Evolutionary conservation across 2,329 filamentous ascomycete species (phyloP).

Genomic region (Fonsecaea monophora): DNA sequence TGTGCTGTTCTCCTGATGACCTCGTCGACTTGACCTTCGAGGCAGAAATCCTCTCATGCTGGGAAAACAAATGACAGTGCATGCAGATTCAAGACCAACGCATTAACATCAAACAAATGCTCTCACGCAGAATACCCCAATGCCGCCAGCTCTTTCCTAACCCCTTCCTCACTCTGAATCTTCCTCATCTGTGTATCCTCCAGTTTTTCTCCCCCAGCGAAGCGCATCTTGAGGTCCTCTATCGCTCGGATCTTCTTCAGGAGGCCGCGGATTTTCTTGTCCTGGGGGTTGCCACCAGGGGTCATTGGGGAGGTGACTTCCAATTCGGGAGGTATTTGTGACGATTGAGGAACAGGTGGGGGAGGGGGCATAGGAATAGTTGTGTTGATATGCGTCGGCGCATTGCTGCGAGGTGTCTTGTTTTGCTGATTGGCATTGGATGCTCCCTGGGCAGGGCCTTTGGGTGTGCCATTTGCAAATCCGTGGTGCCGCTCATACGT

Average conservation of each 20-base stretch:
- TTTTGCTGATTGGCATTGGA: conserved; percentile 25
- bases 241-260: conserved; percentile 98
- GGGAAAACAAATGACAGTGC: background rate
- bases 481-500: conserved; percentile 25
- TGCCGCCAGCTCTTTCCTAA: conserved; percentile 79
- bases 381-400: conserved; percentile 44
- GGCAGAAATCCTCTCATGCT: conserved; percentile 1
- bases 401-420: conserved; percentile 19
- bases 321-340: conserved; percentile 40
- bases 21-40: background rate
- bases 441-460: conserved; percentile 28
- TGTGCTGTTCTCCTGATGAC: background rate
- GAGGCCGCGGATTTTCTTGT: conserved; percentile 92
- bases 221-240: conserved; percentile 96
- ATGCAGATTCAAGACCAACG: background rate
- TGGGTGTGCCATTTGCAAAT: conserved; percentile 31
- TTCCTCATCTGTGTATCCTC: conserved; percentile 99
- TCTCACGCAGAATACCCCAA: conserved; percentile 58
- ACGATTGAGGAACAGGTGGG: conserved; percentile 42
- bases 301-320: conserved; percentile 43
- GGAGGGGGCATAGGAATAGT: conserved; percentile 42
- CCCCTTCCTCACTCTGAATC: conserved; percentile 84
- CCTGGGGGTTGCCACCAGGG: conserved; percentile 62
- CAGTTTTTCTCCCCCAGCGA: conserved; percentile 91
- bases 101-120: background rate